Base-by-base conservation (phyloP, 2,329 filamentous ascomycete genomes). In the Fusarium piperis region DNA sequence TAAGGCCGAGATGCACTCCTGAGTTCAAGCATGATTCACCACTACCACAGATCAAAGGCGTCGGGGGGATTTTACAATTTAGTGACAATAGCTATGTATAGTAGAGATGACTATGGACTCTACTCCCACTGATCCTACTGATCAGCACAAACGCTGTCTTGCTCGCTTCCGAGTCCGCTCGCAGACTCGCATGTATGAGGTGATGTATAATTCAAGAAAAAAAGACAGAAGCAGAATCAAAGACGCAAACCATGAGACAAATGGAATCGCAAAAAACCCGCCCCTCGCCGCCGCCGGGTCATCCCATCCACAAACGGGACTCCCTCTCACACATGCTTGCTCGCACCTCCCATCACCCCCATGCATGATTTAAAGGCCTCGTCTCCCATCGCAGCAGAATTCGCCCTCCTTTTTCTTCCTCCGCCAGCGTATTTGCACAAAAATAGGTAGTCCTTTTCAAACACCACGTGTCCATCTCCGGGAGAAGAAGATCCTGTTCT, bases 131-230 rank as follows among this genome's bases (percentile, higher is more conserved):
- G 72, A 75, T 74, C 71, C 61, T 71, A 73, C 73, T 76, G 73
- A 78, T 73, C 75, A 78, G 76, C 76, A 77, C 71, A 70, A 73
- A 76, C 65, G 74, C 71, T 76, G 73, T 76, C 74, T 72, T 74
- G 67, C 71, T 77, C 70, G 73, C 72, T 71, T 69, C 28, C 33
- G 65, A 79, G 73, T 76, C 79, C 77, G 78, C 76, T 79, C 66
- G 77, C 79, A 79, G 78, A 76, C 77, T 74, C 74, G 62, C 66
- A 73, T 75, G 77, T 78, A 77, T 77, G 74, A 76, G 66, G 44
- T 78, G 68, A 77, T 80, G 74, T 79, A 78, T 78, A 79, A 78
- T 75, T 77, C 75, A 77, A 77, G 60, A 77, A 74, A 74, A 74
- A 77, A 62, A 67, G 72, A 48, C 44, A 74, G 65, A 75, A 73